Evolutionary conservation across 768 basidiomycete species (phyloP), one percentile per base, ranked within the genome.

Genomic region (Leucocoprinus birnbaumii): DNA sequence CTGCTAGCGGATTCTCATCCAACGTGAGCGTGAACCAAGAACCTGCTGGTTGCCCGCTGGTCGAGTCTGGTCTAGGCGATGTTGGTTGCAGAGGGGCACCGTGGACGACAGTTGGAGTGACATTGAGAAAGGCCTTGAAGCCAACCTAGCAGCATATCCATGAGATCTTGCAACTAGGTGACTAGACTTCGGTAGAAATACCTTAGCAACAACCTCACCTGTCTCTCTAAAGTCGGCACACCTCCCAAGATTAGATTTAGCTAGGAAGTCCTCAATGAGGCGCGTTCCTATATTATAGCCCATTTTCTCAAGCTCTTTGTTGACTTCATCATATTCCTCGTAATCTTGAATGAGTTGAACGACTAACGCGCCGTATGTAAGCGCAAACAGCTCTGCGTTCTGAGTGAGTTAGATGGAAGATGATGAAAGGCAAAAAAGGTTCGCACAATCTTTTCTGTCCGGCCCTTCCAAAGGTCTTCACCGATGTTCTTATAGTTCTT

Each of bases 321-420:
- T 93, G 59, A 93, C 91, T 68, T 96, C 93, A 13, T 80, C 80
- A 66, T 97, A 98, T 75, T 99, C 95, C 65, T 99, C 97, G 65
- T 98, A 98, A 71, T 99, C 97, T 66, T 98, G 97, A 59, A 98
- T 94, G 58, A 99, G 82, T 73, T 99, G 97, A 31, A 98, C 94
- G 46, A 99, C 97, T 48, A 98, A 84, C 21, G 95, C 95, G 49
- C 97, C 97, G 61, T 99, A 99, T 19, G 96, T 98, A 55, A 98
- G 72, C 2, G 95, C 89, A 71, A 99, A 98, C 24, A 99, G 81
- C 70, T 99, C 97, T 66, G 94, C 92, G 70, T 97, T 98, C 95
- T 98, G 69, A 38, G 61, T 50, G 59, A 61, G 52, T 66, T 51
- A 65, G 68, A 59, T 34, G 40, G 44, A 55, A 56, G 51, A 48